These are phyloP conservation scores for Babesia microti DNA, from an alignment of 169 alveolate genomes.

Conservation along the genomic window DNA sequence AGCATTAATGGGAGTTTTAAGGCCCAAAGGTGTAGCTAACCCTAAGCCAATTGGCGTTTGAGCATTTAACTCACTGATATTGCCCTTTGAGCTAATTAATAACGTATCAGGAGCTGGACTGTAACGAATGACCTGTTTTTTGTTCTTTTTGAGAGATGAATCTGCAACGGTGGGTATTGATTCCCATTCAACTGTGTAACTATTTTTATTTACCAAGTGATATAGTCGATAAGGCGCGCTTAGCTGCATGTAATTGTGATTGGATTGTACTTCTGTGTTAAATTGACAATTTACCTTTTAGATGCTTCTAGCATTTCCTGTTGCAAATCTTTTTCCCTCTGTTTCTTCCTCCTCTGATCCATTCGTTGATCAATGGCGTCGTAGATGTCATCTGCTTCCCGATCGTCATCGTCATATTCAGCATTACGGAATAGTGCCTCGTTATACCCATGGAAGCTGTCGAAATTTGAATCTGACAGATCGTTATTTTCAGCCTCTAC, in stretches of 20 bases:
- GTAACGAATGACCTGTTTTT: conserved; percentile 70
- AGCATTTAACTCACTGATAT: conserved; percentile 56
- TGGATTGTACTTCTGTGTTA: conserved; percentile 44
- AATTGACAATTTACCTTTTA: conserved; percentile 44
- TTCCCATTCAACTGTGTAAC: conserved; percentile 88
- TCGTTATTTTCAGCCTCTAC: conserved; percentile 74
- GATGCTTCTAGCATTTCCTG: conserved; percentile 74
- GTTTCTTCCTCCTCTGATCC: conserved; percentile 78
- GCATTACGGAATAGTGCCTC: conserved; percentile 70
- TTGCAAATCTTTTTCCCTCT: conserved; percentile 75
- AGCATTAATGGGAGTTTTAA: conserved; percentile 51
- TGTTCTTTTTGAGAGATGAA: conserved; percentile 66
- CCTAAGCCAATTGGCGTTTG: conserved; percentile 66
- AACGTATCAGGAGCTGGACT: conserved; percentile 84
- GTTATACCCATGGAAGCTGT: conserved; percentile 84
- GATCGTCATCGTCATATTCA: conserved; percentile 86
- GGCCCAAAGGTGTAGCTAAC: conserved; percentile 72
- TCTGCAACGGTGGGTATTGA: conserved; percentile 90
- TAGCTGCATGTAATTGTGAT: conserved; percentile 36
- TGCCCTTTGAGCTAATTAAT: conserved; percentile 48
- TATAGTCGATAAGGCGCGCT: conserved; percentile 27
- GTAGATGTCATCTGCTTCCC: conserved; percentile 82
- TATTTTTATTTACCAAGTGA: conserved; percentile 26
- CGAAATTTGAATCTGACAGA: conserved; percentile 77
- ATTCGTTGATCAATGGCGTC: conserved; percentile 77